Evolutionary conservation across 2,329 filamentous ascomycete genomes (phyloP).

Genomic region (Ilyonectria robusta): DNA sequence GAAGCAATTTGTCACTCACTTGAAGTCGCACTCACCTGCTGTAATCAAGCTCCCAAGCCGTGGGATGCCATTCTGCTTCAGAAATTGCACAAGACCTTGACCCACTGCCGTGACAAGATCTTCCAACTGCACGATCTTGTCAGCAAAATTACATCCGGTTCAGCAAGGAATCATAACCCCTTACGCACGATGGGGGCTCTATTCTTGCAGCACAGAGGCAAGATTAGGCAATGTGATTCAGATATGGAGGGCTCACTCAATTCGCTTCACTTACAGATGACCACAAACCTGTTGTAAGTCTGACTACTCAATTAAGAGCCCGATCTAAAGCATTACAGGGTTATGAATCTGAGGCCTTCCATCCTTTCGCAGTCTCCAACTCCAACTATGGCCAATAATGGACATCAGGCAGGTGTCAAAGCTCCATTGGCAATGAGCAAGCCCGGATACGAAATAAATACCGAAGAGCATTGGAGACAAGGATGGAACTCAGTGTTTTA

Average conservation of each 20-base stretch:
- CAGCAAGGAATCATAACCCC: not conserved
- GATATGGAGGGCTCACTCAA: conserved; percentile 11
- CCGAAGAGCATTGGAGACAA: not conserved
- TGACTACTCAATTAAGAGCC: too few relatives aligned
- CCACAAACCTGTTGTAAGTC: not conserved
- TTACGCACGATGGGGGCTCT: not conserved
- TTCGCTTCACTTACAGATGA: not conserved
- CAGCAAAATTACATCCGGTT: not conserved
- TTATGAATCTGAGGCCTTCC: conserved; percentile 2
- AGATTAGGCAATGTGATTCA: not conserved
- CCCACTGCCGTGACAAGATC: conserved; percentile 8
- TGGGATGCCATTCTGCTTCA: not conserved
- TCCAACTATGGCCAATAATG: not conserved
- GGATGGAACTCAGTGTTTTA: not conserved
- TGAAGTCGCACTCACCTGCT: not conserved
- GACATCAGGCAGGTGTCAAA: not conserved
- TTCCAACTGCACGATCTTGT: not conserved
- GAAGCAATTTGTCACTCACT: conserved; percentile 19
- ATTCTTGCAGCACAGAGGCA: conserved; percentile 19
- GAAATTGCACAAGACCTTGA: not conserved
- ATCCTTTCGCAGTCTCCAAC: not conserved
- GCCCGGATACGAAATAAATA: not conserved
- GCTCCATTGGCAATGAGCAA: not conserved
- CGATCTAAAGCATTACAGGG: not conserved
- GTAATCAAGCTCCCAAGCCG: not conserved